Percentiles rank a stretch among this genome's conserved stretches.
Evolutionary conservation across 495 filamentous ascomycete genomes (phyloP).

Genomic region (Penicillium taxi): DNA sequence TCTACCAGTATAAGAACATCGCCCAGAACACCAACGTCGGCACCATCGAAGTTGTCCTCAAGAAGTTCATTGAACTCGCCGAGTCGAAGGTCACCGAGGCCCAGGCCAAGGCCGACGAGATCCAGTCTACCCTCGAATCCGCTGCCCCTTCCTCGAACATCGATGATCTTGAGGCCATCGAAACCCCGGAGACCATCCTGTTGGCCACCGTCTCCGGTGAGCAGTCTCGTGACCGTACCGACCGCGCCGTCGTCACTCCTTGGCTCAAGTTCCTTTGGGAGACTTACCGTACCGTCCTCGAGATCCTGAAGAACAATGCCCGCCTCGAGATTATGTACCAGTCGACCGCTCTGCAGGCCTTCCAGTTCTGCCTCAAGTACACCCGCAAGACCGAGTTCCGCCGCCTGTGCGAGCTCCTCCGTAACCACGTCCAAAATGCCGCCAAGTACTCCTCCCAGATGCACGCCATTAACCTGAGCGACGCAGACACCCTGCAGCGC

Average conservation of each 20-base stretch:
- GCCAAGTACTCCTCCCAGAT: conserved; percentile 98
- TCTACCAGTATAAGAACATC: conserved; percentile 99
- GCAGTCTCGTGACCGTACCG: conserved; percentile 91
- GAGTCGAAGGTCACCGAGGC: conserved; percentile 94
- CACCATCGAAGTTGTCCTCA: conserved; percentile 94
- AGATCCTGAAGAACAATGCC: conserved; percentile 98
- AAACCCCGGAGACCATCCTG: conserved; percentile 96
- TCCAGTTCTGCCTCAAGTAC: conserved; percentile 97
- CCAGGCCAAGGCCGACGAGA: conserved; percentile 90
- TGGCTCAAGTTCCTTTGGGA: conserved; percentile 99
- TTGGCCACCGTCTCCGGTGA: conserved; percentile 96
- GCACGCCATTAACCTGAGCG: conserved; percentile 98
- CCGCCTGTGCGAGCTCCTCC: conserved; percentile 91
- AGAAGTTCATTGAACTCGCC: conserved; percentile 94
- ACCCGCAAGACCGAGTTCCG: conserved; percentile 98
- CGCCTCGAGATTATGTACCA: conserved; percentile 97
- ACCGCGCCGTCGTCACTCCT: conserved; percentile 94
- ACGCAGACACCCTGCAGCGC: conserved; percentile 92
- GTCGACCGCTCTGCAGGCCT: conserved; percentile 93
- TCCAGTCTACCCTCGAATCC: conserved; percentile 78
- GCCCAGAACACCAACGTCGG: conserved; percentile 97
- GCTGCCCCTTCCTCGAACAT: conserved; percentile 62
- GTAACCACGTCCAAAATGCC: conserved; percentile 98
- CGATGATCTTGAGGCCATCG: conserved; percentile 92
- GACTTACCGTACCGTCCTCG: conserved; percentile 97